Conservation (phyloP, 257 asterid species). For the Nicotiana undulata region DNA sequence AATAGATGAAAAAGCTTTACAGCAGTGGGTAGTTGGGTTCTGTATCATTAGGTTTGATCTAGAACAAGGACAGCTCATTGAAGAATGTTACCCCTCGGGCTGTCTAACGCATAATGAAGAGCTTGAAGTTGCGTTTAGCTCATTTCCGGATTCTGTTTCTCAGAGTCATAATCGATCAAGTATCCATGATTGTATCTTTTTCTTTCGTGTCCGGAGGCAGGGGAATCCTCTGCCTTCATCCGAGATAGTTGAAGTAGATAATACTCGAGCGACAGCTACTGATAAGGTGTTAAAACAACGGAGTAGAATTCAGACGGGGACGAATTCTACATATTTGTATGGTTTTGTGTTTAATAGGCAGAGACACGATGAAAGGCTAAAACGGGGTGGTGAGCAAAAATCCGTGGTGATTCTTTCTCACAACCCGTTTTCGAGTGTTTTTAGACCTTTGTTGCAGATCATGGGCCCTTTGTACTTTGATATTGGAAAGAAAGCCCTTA, state of each 20-base stretch:
- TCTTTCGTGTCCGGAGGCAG: conserved; percentile 71
- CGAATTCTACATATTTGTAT: conserved; percentile 53
- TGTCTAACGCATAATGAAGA: conserved; percentile 82
- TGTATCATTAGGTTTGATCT: conserved; percentile 92
- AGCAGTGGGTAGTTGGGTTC: conserved; percentile 81
- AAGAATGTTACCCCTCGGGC: conserved; percentile 86
- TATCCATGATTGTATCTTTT: conserved; percentile 88
- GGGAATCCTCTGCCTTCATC: conserved; percentile 27
- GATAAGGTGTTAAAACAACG: conserved; percentile 20
- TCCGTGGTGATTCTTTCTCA: conserved; percentile 92
- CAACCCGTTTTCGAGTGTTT: conserved; percentile 75
- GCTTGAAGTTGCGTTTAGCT: conserved; percentile 87
- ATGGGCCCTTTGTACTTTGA: conserved; percentile 96
- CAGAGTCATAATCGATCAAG: conserved; percentile 87
- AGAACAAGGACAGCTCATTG: conserved; percentile 95
- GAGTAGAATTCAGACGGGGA: conserved; percentile 25
- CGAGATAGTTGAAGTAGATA: conserved; percentile 55
- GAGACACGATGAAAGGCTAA: conserved; percentile 91
- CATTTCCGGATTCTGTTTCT: conserved; percentile 98
- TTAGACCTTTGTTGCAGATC: conserved; percentile 91
- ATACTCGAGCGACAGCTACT: conserved; percentile 14
- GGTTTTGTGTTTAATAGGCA: conserved; percentile 97
- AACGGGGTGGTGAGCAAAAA: conserved; percentile 96
- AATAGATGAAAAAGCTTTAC: conserved; percentile 62
- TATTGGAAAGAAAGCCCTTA: conserved; percentile 84